Evolutionary conservation across 768 basidiomycete species (phyloP), one percentile per base, ranked within the genome.

Genomic region (Boletales sp.): DNA sequence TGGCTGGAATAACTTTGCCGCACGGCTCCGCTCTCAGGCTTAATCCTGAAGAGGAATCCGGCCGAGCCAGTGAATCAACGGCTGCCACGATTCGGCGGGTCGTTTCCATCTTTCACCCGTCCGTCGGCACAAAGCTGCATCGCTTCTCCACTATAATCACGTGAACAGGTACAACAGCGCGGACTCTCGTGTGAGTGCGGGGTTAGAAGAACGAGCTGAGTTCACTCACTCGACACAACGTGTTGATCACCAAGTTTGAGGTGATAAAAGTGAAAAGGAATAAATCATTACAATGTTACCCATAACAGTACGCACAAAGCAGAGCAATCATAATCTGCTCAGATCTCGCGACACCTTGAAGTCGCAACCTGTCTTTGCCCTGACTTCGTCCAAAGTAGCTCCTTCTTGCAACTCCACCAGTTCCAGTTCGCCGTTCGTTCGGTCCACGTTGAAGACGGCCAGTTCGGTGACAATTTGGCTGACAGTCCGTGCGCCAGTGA

Each of bases 391-490:
- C 45, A 95, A 63, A 1, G 83, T 83, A 24, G 86, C 83, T 2
- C 93, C 94, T 54, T 86, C 81, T n/a, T 90, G 90, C 40, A 94
- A 59, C 67, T 97, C 94, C 40, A 76, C 82, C 63, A 97, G 72
- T 45, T 79, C 80, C 68, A 97, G 73, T 57, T 74, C 75, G 14
- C 92, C 90, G 38, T 75, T 80, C 44, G 70, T 70, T 40, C 93
- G 77, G 69, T 97, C 87, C 34, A 97, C 90, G 41, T 88, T 78
- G 68, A 97, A 97, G 29, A 93, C 92, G 15, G 83, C 87, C 18
- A 97, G 80, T 62, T 97, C 94, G 1, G 94, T 97, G 70, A 97
- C 84, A 63, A 97, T 94, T 52, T 84, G 84, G 72, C 90, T 92
- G 52, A 97, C 90, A 29, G 87, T 79, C 35, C 86, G 76, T 17